Evolutionary conservation across 805 yeast species (phyloP).

Genomic region (Candida corydali): DNA sequence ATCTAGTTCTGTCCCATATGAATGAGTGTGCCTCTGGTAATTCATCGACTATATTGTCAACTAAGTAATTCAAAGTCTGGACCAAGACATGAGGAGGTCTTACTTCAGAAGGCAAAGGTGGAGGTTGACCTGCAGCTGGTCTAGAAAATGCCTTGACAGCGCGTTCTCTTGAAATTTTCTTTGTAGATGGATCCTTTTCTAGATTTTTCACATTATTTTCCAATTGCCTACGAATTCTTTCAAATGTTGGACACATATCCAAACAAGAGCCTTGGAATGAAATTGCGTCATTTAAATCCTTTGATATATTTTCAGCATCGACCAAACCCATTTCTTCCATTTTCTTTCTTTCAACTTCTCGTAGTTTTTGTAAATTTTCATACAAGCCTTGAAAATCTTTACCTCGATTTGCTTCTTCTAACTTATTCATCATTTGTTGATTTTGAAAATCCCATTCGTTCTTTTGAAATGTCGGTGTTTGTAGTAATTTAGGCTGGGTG

Average conservation of each 20-base stretch:
- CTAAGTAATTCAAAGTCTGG: constrained; percentile 65
- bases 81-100: constrained; percentile 81
- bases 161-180: constrained; percentile 49
- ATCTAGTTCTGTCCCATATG: constrained; percentile 95
- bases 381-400: constrained; percentile 68
- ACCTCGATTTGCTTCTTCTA: constrained; percentile 43
- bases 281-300: constrained; percentile 85
- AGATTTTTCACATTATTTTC: constrained; percentile 81
- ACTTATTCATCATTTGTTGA: constrained; percentile 53
- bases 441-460: constrained; percentile 73
- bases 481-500: constrained; percentile 31
- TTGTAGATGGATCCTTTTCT: constrained; percentile 60
- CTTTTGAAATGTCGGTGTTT: constrained; percentile 28
- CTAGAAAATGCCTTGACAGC: constrained; percentile 93
- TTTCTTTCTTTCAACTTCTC: constrained; percentile 67
- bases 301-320: constrained; percentile 79
- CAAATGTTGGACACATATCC: constrained; percentile 95
- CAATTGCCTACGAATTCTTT: constrained; percentile 78
- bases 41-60: constrained; percentile 55
- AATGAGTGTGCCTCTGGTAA: constrained; percentile 87
- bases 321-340: constrained; percentile 84
- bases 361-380: constrained; percentile 68
- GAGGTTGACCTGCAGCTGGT: constrained; percentile 98
- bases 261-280: constrained; percentile 80
- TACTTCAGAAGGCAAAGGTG: constrained; percentile 95